A percentile compares a stretch with the other conserved stretches of the same genome.
phyloP scores from a whole-genome alignment of 768 basidiomycete species.

The Suillus decipiens region DNA sequence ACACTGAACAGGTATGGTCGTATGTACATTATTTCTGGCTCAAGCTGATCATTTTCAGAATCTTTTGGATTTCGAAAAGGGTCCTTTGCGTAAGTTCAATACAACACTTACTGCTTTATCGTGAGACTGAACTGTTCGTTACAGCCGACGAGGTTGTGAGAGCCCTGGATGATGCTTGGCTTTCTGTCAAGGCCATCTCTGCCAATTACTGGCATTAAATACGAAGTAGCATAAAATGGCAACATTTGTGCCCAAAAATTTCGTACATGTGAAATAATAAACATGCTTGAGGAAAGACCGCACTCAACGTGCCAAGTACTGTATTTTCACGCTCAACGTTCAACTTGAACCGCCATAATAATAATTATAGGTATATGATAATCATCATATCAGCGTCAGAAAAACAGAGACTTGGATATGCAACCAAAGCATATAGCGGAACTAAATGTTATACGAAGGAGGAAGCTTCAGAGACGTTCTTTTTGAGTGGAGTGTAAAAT shows the following conservation, averaged over 20 bases:
- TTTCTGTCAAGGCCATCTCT: constrained; percentile 41
- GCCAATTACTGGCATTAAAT: constrained; percentile 35
- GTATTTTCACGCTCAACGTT: too few relatives aligned
- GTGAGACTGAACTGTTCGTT: not conserved
- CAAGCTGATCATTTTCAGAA: constrained; percentile 33
- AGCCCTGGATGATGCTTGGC: constrained; percentile 54
- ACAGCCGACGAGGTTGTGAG: constrained; percentile 53
- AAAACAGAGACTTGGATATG: too few relatives aligned
- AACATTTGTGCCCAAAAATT: not conserved
- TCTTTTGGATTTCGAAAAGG: constrained; percentile 54
- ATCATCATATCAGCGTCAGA: too few relatives aligned
- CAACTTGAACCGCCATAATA: not conserved
- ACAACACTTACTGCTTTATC: not conserved
- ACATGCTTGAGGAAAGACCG: too few relatives aligned
- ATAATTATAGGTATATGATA: not conserved
- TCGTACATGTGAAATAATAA: too few relatives aligned
- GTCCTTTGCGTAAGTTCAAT: constrained; percentile 47
- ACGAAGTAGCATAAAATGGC: not conserved
- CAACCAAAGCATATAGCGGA: too few relatives aligned
- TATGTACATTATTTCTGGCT: not conserved
- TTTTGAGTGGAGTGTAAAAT: too few relatives aligned
- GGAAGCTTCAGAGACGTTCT: too few relatives aligned
- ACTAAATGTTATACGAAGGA: too few relatives aligned
- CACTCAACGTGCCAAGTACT: too few relatives aligned
- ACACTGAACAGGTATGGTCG: constrained; percentile 49